Percentiles rank a stretch among this genome's conserved stretches.
Evolutionary conservation across 2,329 filamentous ascomycete genomes (phyloP).

Genomic region (Ilyonectria robusta): DNA sequence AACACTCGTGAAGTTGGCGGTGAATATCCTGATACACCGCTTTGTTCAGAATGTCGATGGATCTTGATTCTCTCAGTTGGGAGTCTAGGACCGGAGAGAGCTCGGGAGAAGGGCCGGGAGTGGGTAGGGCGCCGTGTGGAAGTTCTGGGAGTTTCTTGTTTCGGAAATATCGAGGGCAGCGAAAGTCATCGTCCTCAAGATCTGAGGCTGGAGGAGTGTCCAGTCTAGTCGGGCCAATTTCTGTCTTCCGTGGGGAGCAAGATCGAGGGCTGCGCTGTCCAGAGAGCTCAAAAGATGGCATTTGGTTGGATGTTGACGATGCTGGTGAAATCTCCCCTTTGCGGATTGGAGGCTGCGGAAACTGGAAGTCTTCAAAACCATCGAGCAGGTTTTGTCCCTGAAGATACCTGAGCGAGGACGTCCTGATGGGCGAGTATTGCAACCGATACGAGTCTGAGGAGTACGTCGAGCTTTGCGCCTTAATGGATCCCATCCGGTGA

Average conservation of each 20-base stretch:
- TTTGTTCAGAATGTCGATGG: constrained; percentile 48
- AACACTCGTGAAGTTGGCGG: constrained; percentile 44
- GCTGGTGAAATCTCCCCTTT: constrained; percentile 45
- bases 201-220: constrained; percentile 55
- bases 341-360: constrained; percentile 53
- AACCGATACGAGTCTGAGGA: constrained; percentile 32
- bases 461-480: constrained; percentile 28
- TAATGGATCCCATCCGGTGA: constrained; percentile 32
- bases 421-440: constrained; percentile 42
- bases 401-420: constrained; percentile 45
- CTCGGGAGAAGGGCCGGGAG: constrained; percentile 54
- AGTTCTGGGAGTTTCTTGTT: constrained; percentile 49
- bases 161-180: constrained; percentile 35
- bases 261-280: constrained; percentile 46
- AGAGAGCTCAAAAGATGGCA: constrained; percentile 41
- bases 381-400: constrained; percentile 44
- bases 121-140: constrained; percentile 46
- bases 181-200: constrained; percentile 48
- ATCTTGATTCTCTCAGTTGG: constrained; percentile 46
- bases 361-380: constrained; percentile 55
- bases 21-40: constrained; percentile 46
- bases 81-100: constrained; percentile 49
- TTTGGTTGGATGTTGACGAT: constrained; percentile 41
- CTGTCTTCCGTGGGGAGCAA: constrained; percentile 43
- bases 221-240: constrained; percentile 40